Evolutionary conservation across 306 rosid species (phyloP).

Genomic region (Dryas alaskensis): DNA sequence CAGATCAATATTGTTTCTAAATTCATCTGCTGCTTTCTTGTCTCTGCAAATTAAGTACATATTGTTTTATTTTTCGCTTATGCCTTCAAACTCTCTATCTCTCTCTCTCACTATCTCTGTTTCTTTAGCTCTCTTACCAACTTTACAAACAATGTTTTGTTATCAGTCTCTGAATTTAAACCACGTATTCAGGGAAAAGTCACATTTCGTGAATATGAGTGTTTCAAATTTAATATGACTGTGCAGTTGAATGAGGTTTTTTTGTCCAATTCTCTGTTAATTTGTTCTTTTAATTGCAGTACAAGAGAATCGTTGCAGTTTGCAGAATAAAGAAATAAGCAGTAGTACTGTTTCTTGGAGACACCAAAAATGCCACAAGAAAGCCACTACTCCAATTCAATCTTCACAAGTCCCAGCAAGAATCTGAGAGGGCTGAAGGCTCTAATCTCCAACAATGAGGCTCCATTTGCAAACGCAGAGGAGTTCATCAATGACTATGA

Average conservation of each 20-base stretch:
- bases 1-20: neutral
- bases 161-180: too few species aligned
- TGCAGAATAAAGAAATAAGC: slow-evolving; percentile 3
- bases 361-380: slow-evolving; percentile 68
- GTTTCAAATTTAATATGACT: neutral
- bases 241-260: neutral
- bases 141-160: too few species aligned
- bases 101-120: neutral
- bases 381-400: slow-evolving; percentile 29
- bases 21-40: neutral
- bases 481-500: slow-evolving; percentile 82
- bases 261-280: neutral
- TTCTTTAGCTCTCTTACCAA: neutral
- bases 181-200: too few species aligned
- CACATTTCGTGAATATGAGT: too few species aligned
- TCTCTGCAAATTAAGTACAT: too few species aligned
- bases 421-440: slow-evolving; percentile 64
- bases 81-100: neutral
- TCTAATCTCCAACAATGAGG: slow-evolving; percentile 39
- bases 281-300: neutral
- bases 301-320: neutral
- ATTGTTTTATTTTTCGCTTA: too few species aligned
- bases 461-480: slow-evolving; percentile 40
- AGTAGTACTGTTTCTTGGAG: slow-evolving; percentile 3
- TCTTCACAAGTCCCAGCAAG: slow-evolving; percentile 60